Base-by-base conservation (phyloP, 2,329 filamentous ascomycete genomes). In the Drechmeria coniospora region DNA sequence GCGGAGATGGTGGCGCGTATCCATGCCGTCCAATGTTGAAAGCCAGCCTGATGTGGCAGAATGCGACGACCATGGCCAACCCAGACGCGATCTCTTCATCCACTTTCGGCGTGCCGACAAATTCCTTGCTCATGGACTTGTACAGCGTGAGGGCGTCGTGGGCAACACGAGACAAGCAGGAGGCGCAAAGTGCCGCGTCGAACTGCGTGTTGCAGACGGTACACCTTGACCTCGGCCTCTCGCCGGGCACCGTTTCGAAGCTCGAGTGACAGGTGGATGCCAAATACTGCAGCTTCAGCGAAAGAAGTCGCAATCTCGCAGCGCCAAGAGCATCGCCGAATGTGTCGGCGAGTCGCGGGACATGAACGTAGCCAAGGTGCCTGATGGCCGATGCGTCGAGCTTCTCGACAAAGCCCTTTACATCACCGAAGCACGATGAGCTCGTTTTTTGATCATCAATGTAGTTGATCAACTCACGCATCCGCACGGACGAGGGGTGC, bases 341-440 rank as follows among this genome's bases (percentile, higher is more conserved):
- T 4, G 51, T 40, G 3, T 47, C 40, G 2, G 49, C 36, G 16
- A 61, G 31, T 4, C 38, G 39, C 0, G 46, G 42, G 4, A 58
- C 32, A 26, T 58, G 49, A 1, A 49, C 34, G 6, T 55, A 45
- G 4, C 61, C 45, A 6, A 67, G 38, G 15, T 51, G 41, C 23
- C 49, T 51, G 6, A 58, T 38, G 6, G 64, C 61, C 1, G 47
- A 38, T 3, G 53, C 44, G 1, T 43, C 49, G 1, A 72, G 50
- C 13, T 46, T 42, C 22, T 59, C 53, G 3, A 61, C 44, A 30
- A 61, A 64, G 1, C 36, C 34, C 33, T 57, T 64, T 22, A 66
- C 38, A 26, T 66, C 63, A 19, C 58, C 54, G 30, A 68, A 67
- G 30, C 51, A 61, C 6, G 52, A 48, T 4, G 49, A 42, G n/a